Percentiles rank a stretch among this genome's conserved stretches.
Conservation (phyloP, 2,329 filamentous ascomycete species). For the Colletotrichum tabaci region DNA sequence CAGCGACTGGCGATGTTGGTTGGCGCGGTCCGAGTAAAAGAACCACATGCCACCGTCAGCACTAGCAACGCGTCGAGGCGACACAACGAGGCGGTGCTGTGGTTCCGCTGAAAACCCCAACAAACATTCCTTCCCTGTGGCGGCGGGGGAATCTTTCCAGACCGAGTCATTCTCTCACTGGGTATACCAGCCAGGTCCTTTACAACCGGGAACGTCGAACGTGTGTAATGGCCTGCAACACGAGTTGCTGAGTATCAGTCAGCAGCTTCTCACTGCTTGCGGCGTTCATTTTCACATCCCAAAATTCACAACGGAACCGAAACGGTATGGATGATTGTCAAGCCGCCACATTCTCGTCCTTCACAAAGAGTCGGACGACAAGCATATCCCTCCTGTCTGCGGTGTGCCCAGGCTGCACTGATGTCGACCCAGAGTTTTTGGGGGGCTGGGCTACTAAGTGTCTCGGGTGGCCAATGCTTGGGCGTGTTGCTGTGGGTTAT, state of each 20-base stretch:
- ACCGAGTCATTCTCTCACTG: no score
- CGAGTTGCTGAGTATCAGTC: no score
- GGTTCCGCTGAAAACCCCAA: background rate
- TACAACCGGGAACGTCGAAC: no score
- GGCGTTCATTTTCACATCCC: no score
- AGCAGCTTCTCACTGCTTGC: no score
- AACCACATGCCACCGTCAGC: constrained; percentile 15
- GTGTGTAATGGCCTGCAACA: no score
- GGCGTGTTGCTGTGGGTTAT: background rate
- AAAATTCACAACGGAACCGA: no score
- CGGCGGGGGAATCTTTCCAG: background rate
- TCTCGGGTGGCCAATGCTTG: background rate
- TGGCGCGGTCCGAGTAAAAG: background rate
- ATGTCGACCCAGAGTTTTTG: background rate
- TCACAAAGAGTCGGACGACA: no score
- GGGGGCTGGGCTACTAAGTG: background rate
- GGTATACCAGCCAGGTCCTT: no score
- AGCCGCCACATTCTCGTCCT: no score
- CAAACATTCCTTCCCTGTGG: background rate
- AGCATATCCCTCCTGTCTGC: background rate
- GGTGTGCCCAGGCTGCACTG: background rate
- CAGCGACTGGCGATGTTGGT: background rate
- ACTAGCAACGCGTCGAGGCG: constrained; percentile 19
- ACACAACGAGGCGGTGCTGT: constrained; percentile 5
- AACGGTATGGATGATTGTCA: no score